Conservation (phyloP, 129 eudicot species). For the Erigeron canadensis region DNA sequence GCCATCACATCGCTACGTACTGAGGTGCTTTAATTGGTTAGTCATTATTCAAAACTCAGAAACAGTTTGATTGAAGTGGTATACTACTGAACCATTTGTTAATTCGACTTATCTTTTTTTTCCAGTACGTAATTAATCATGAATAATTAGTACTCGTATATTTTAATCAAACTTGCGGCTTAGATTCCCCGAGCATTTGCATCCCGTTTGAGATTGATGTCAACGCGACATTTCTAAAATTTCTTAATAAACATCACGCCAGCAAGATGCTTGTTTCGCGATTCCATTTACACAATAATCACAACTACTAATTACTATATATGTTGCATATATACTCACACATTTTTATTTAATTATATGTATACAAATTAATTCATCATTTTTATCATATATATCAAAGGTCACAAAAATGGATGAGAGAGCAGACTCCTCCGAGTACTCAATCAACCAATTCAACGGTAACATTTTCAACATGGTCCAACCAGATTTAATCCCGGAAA, state of each 20-base stretch:
- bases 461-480: conserved; percentile 28
- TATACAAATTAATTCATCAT: background rate
- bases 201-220: conserved; percentile 3
- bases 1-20: too few relatives aligned
- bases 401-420: background rate
- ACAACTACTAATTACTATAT: background rate
- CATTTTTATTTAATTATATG: background rate
- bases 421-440: conserved; percentile 1
- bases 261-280: background rate
- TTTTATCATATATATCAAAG: conserved; percentile 1
- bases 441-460: conserved; percentile 13
- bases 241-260: conserved; percentile 6
- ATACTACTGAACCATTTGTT: too few relatives aligned
- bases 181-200: too few relatives aligned
- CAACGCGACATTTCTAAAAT: conserved; percentile 14
- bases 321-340: background rate
- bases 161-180: too few relatives aligned
- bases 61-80: too few relatives aligned
- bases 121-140: too few relatives aligned
- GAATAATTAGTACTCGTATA: too few relatives aligned
- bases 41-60: too few relatives aligned
- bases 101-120: too few relatives aligned
- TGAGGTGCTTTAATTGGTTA: too few relatives aligned
- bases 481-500: conserved; percentile 45
- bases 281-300: conserved; percentile 21